phyloP scores from a whole-genome alignment of 1,284 basidiomycete species.

The Cryptococcus sp. region DNA sequence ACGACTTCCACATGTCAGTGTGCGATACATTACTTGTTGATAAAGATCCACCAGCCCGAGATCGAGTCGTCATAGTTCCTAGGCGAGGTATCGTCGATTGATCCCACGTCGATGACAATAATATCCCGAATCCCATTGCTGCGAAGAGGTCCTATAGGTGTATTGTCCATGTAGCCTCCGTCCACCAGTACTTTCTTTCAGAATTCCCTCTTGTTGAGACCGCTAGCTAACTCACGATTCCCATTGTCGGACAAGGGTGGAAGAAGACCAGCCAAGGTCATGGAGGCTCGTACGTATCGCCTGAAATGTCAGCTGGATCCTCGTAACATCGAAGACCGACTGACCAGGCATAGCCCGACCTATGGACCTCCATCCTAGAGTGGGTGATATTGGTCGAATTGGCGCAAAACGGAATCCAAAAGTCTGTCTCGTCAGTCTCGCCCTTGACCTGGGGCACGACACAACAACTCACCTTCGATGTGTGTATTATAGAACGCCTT shows the following conservation, averaged over 20 bases:
- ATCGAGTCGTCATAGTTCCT: slow-evolving; percentile 91
- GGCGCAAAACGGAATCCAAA: slow-evolving; percentile 98
- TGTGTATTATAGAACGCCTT: slow-evolving; percentile 79
- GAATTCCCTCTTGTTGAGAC: too few relatives aligned
- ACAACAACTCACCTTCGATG: slow-evolving; percentile 60
- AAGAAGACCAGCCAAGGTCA: slow-evolving; percentile 92
- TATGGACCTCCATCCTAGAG: slow-evolving; percentile 94
- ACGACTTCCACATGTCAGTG: too few relatives aligned
- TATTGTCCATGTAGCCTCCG: slow-evolving; percentile 89
- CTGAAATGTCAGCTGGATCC: slow-evolving; percentile 19
- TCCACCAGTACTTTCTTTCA: slow-evolving; percentile 89
- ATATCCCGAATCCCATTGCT: slow-evolving; percentile 84
- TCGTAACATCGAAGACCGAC: slow-evolving; percentile 3
- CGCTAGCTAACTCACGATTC: slow-evolving; percentile 50
- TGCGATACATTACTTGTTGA: too few relatives aligned
- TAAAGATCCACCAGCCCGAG: slow-evolving; percentile 92
- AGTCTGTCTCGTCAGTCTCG: slow-evolving; percentile 55
- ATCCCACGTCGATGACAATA: slow-evolving; percentile 94
- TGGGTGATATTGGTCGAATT: slow-evolving; percentile 99
- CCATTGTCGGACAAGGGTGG: slow-evolving; percentile 95
- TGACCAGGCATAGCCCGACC: slow-evolving; percentile 90
- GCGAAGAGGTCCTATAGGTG: slow-evolving; percentile 86
- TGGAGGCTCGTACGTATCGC: slow-evolving; percentile 75
- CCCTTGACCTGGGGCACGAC: too few relatives aligned
- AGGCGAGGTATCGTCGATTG: slow-evolving; percentile 92